phyloP scores from a whole-genome alignment of 2,329 filamentous ascomycete species.

The Aspergillus fructus region DNA sequence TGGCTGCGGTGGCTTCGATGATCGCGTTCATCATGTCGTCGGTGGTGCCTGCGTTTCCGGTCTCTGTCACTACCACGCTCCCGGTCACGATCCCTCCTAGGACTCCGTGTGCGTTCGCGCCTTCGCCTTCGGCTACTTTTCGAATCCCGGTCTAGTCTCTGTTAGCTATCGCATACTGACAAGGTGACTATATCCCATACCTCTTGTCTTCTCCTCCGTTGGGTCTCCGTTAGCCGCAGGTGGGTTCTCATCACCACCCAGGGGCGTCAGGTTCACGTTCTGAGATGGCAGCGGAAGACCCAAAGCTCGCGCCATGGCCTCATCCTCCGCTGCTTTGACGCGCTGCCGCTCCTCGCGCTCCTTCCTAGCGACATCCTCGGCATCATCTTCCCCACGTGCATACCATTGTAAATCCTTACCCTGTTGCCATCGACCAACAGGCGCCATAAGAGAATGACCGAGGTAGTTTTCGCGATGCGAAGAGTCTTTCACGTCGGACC shows the following conservation, averaged over 20 bases:
- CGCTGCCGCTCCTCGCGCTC: constrained; percentile 72
- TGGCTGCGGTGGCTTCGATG: constrained; percentile 34
- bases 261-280: constrained; percentile 63
- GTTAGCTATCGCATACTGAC: constrained; percentile 19
- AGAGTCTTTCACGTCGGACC: constrained; percentile 88
- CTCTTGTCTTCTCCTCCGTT: constrained; percentile 7
- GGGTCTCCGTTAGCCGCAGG: not conserved
- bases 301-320: constrained; percentile 79
- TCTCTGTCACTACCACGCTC: constrained; percentile 29
- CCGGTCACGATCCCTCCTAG: constrained; percentile 28
- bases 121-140: constrained; percentile 27
- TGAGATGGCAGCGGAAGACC: constrained; percentile 70
- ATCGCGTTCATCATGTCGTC: constrained; percentile 31
- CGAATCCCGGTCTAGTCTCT: constrained; percentile 24
- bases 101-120: constrained; percentile 36
- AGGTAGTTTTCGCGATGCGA: constrained; percentile 87
- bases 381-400: constrained; percentile 56
- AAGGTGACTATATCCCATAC: constrained; percentile 32
- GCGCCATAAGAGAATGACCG: constrained; percentile 87
- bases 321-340: constrained; percentile 89
- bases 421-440: constrained; percentile 89
- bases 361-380: constrained; percentile 50
- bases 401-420: constrained; percentile 69
- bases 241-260: constrained; percentile 47
- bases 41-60: constrained; percentile 45